These are phyloP conservation scores for Eucalyptus sp. DNA, from an alignment of 345 rosid genomes.

Conservation along the genomic window DNA sequence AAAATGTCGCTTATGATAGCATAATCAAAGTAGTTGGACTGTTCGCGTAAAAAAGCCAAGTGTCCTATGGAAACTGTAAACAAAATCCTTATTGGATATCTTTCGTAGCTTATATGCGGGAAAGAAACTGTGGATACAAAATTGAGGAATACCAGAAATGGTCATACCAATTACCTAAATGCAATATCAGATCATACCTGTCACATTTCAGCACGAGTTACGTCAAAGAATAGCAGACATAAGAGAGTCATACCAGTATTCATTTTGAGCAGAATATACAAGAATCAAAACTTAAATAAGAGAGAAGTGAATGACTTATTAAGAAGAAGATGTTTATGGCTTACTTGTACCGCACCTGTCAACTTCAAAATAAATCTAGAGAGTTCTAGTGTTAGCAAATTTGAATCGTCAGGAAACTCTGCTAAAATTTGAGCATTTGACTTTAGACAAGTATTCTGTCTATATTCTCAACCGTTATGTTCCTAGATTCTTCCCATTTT, in stretches of 20 bases:
- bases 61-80: neutral
- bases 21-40: neutral
- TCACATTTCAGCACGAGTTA: neutral
- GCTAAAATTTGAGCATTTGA: neutral
- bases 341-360: neutral
- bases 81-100: neutral
- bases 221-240: neutral
- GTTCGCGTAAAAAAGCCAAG: neutral
- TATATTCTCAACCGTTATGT: neutral
- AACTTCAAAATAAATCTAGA: neutral
- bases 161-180: neutral
- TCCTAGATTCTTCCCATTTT: neutral
- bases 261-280: neutral
- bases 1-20: neutral
- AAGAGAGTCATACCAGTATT: neutral
- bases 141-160: neutral
- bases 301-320: neutral
- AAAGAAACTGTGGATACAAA: neutral
- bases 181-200: neutral
- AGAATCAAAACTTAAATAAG: neutral
- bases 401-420: neutral
- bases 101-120: neutral
- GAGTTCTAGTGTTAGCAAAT: neutral
- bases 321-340: neutral
- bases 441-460: neutral